Conservation (phyloP, 306 rosid species). For the Acacia crassicarpa region DNA sequence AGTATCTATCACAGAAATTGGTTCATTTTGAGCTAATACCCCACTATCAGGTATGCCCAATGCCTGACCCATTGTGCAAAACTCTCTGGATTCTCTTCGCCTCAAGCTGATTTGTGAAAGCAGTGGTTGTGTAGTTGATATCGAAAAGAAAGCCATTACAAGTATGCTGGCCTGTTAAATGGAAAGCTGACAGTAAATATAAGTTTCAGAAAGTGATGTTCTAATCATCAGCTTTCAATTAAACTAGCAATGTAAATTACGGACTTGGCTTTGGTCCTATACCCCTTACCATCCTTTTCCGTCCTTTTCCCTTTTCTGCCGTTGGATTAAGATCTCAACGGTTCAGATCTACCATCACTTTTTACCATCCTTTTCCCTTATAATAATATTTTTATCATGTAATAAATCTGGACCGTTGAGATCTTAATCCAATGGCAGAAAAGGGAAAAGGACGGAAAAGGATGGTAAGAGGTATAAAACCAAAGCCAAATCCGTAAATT, state of each 20-base stretch:
- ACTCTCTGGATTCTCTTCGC: constrained; percentile 66
- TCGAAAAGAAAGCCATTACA: constrained; percentile 77
- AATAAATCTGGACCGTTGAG: no score
- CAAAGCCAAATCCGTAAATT: no score
- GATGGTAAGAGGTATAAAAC: no score
- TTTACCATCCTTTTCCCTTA: no score
- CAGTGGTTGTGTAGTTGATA: constrained; percentile 95
- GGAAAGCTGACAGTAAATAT: constrained; percentile 34
- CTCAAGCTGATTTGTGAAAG: constrained; percentile 93
- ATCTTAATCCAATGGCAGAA: no score
- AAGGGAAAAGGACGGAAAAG: no score
- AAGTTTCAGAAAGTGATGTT: constrained; percentile 20
- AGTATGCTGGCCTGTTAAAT: constrained; percentile 81
- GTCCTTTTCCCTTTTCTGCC: no score
- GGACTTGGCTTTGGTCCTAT: no score
- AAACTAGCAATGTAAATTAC: constrained; percentile 20
- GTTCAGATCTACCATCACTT: no score
- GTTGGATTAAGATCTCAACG: no score
- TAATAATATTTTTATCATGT: no score
- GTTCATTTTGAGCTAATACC: constrained; percentile 57
- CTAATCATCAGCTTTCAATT: constrained; percentile 23
- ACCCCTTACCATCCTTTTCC: no score
- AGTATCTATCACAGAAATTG: constrained; percentile 56
- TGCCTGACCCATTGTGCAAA: constrained; percentile 91
- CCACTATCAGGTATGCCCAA: constrained; percentile 96